Evolutionary conservation across 768 basidiomycete genomes (phyloP).

Genomic region (Podaxis rugospora): DNA sequence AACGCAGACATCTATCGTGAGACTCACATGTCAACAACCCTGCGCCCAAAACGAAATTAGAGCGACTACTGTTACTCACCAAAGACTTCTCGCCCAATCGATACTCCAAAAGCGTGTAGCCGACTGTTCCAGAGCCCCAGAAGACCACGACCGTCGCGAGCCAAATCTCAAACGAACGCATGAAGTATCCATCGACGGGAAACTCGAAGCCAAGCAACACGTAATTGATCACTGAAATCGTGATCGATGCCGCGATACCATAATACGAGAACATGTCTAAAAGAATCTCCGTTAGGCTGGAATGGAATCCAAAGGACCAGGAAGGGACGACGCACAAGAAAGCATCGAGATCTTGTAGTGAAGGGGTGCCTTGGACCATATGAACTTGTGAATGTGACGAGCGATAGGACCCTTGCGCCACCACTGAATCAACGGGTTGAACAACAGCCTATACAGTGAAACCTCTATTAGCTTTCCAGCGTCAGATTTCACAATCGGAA

Average conservation of each 20-base stretch:
- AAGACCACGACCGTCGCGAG: slow-evolving; percentile 75
- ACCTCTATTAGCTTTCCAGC: slow-evolving; percentile 18
- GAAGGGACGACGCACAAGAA: slow-evolving; percentile 41
- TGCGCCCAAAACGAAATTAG: not conserved
- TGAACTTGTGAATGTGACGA: slow-evolving; percentile 64
- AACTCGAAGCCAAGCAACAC: slow-evolving; percentile 69
- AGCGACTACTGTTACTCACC: slow-evolving; percentile 21
- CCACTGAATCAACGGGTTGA: slow-evolving; percentile 80
- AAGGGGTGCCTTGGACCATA: slow-evolving; percentile 71
- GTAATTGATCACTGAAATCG: slow-evolving; percentile 70
- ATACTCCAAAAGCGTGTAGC: slow-evolving; percentile 71
- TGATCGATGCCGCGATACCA: slow-evolving; percentile 64
- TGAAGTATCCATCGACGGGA: slow-evolving; percentile 70
- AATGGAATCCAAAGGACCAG: not conserved
- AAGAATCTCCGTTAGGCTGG: slow-evolving; percentile 3
- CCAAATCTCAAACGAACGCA: slow-evolving; percentile 80
- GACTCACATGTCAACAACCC: slow-evolving; percentile 24
- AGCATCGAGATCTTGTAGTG: slow-evolving; percentile 83
- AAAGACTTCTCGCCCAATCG: slow-evolving; percentile 56
- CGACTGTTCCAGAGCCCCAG: slow-evolving; percentile 68
- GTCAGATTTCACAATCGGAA: slow-evolving; percentile 20
- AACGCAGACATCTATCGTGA: slow-evolving; percentile 37
- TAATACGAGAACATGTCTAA: slow-evolving; percentile 57
- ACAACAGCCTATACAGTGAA: slow-evolving; percentile 52
- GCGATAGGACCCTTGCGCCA: slow-evolving; percentile 75